These are phyloP conservation scores for Penicillium psychrofluorescens DNA, from an alignment of 495 filamentous ascomycete species.

Conservation along the genomic window DNA sequence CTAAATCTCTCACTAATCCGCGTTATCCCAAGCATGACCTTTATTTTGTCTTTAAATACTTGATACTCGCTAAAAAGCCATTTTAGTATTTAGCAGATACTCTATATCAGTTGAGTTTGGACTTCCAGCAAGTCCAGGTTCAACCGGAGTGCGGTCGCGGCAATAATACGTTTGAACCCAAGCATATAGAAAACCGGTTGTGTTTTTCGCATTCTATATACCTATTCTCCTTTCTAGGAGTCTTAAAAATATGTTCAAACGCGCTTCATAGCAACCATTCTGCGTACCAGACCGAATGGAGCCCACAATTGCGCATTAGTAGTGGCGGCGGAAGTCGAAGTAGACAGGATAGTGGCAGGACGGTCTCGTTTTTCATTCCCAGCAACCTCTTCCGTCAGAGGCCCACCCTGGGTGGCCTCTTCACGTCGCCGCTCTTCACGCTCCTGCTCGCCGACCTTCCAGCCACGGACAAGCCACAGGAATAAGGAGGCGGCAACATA, in stretches of 20 bases:
- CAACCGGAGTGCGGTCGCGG: too few species aligned
- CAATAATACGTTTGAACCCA: too few species aligned
- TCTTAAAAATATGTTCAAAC: conserved; percentile 15
- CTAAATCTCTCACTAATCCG: too few species aligned
- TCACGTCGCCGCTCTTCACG: conserved; percentile 17
- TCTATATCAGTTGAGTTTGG: too few species aligned
- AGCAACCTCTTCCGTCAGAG: conserved; percentile 1
- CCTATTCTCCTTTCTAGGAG: too few species aligned
- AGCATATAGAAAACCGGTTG: too few species aligned
- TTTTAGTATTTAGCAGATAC: too few species aligned
- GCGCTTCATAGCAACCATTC: conserved; percentile 28
- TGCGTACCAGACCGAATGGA: conserved; percentile 16
- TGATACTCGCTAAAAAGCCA: too few species aligned
- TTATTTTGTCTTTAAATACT: too few species aligned
- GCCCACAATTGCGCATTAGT: conserved; percentile 15
- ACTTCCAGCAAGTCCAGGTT: too few species aligned
- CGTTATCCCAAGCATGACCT: too few species aligned
- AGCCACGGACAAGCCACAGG: conserved; percentile 38
- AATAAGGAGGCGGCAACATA: conserved; percentile 54
- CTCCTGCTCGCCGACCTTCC: conserved; percentile 54
- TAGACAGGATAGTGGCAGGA: conserved; percentile 3
- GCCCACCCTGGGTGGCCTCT: conserved; percentile 1
- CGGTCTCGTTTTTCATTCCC: conserved; percentile 9
- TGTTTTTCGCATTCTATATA: too few species aligned
- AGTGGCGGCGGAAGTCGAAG: background rate